Conservation (phyloP, 208 protist species). For the Perkinsela sp. region DNA sequence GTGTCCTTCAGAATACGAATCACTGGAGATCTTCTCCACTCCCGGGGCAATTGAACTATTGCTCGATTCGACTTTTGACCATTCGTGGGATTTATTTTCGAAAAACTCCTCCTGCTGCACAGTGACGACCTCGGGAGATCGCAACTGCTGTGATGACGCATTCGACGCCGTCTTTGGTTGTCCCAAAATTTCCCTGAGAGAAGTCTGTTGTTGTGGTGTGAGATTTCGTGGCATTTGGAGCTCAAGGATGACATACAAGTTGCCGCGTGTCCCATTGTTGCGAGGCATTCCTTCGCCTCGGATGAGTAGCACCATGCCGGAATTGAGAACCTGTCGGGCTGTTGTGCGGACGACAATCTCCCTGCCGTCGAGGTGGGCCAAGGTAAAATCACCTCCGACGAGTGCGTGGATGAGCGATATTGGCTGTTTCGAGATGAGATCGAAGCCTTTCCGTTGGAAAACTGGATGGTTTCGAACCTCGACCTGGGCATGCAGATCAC, state of each 20-base stretch:
- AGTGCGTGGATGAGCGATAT: conserved; percentile 76
- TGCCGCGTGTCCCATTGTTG: conserved; percentile 22
- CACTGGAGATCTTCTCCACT: neutral
- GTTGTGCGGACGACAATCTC: conserved; percentile 36
- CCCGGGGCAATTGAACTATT: neutral
- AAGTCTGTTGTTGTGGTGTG: conserved; percentile 18
- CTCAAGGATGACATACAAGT: conserved; percentile 40
- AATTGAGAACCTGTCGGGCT: conserved; percentile 15
- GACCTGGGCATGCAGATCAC: conserved; percentile 86
- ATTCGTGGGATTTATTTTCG: neutral
- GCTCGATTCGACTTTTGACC: neutral
- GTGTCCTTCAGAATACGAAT: neutral
- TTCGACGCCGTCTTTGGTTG: conserved; percentile 5
- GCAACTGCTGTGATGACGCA: conserved; percentile 1
- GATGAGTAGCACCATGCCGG: conserved; percentile 24
- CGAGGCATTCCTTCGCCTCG: conserved; percentile 49
- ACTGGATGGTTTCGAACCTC: conserved; percentile 62
- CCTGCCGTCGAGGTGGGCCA: conserved; percentile 68
- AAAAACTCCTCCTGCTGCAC: neutral
- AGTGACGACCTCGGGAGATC: neutral
- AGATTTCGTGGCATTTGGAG: conserved; percentile 46
- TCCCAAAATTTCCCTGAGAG: conserved; percentile 29
- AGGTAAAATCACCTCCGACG: conserved; percentile 37
- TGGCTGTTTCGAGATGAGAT: conserved; percentile 65
- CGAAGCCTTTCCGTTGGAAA: conserved; percentile 71